These are phyloP conservation scores for Phytopythium cucurbitacearum DNA, from an alignment of 352 stramenopile species.

Conservation along the genomic window DNA sequence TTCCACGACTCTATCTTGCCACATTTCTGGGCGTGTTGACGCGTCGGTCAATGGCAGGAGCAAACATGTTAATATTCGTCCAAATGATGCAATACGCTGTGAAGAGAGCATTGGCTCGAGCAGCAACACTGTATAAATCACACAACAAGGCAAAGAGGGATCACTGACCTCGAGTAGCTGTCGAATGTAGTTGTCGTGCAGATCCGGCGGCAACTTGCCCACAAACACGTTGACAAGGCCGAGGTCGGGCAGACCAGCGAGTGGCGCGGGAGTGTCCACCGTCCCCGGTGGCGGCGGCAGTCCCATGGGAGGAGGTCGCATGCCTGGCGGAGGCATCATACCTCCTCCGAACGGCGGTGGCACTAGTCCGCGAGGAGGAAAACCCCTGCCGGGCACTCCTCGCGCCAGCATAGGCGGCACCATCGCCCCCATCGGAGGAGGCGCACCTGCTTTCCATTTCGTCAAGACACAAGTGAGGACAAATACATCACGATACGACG, in stretches of 20 bases:
- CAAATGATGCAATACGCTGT: too few relatives aligned
- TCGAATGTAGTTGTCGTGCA: constrained; percentile 50
- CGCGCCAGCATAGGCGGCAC: too few relatives aligned
- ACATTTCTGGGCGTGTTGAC: constrained; percentile 18
- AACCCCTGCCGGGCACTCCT: not conserved
- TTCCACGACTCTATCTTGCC: constrained; percentile 40
- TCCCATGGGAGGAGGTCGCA: not conserved
- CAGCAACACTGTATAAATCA: too few relatives aligned
- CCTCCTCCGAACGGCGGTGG: not conserved
- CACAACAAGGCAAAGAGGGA: not conserved
- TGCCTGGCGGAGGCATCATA: not conserved
- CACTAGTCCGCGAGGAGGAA: not conserved
- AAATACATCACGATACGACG: not conserved
- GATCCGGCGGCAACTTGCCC: constrained; percentile 43
- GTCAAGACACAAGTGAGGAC: not conserved
- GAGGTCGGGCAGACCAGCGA: constrained; percentile 9
- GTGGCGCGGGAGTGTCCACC: too few relatives aligned
- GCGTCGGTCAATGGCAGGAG: not conserved
- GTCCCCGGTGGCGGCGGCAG: not conserved
- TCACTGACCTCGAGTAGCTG: constrained; percentile 41
- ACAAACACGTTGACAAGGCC: constrained; percentile 43
- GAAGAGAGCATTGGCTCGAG: too few relatives aligned
- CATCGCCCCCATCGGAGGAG: too few relatives aligned
- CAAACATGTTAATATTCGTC: not conserved
- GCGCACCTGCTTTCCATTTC: too few relatives aligned